These are phyloP conservation scores for Mycena rebaudengoi DNA, from an alignment of 768 basidiomycete species.

Conservation along the genomic window DNA sequence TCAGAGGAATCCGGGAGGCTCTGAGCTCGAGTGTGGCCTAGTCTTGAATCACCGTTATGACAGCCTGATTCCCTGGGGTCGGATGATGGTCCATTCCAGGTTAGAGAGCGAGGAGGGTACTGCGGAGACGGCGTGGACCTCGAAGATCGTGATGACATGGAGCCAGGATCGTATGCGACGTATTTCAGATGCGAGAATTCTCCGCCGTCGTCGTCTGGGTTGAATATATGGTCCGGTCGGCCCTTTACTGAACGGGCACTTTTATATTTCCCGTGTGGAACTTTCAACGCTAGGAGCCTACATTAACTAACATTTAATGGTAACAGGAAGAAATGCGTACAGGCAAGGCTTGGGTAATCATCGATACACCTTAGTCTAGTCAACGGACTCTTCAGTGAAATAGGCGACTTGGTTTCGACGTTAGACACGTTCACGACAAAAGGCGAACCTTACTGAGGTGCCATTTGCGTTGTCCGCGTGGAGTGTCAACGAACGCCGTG, in stretches of 20 bases:
- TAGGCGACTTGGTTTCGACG: constrained; percentile 71
- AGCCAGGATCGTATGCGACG: constrained; percentile 49
- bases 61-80: constrained; percentile 46
- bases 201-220: constrained; percentile 46
- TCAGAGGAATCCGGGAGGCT: constrained; percentile 18
- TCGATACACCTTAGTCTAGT: constrained; percentile 68
- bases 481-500: constrained; percentile 76
- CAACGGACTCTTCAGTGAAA: constrained; percentile 76
- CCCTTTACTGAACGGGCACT: constrained; percentile 76
- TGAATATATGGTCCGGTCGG: constrained; percentile 59
- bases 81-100: constrained; percentile 18
- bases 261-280: constrained; percentile 74
- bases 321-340: constrained; percentile 12
- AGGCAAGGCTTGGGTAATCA: constrained; percentile 59
- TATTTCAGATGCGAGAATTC: constrained; percentile 55
- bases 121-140: constrained; percentile 24
- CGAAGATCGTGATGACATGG: constrained; percentile 29
- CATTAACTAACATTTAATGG: not conserved
- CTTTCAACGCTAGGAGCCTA: constrained; percentile 53
- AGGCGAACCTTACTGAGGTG: constrained; percentile 69
- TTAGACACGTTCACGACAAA: constrained; percentile 31
- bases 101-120: constrained; percentile 19
- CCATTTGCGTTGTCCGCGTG: constrained; percentile 79
- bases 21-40: constrained; percentile 12
- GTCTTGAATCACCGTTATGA: constrained; percentile 35